Percentiles rank a stretch among this genome's conserved stretches.
These are phyloP conservation scores for Coniosporium tulheliwenetii DNA, from an alignment of 2,329 filamentous ascomycete species.

Conservation along the genomic window DNA sequence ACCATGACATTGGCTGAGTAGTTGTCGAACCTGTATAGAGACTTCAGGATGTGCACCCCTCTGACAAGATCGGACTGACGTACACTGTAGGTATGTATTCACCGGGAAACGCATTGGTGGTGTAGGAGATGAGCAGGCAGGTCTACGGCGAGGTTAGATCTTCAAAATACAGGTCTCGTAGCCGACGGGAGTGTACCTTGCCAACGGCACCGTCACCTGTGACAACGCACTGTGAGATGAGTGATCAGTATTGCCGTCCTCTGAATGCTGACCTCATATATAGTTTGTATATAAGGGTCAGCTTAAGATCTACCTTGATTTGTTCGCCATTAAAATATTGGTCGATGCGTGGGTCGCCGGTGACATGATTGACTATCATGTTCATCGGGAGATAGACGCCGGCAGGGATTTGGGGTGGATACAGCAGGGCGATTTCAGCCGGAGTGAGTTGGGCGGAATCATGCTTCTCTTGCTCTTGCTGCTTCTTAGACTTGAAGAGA, in stretches of 20 bases:
- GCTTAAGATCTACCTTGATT: slow-evolving; percentile 3
- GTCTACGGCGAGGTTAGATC: slow-evolving; percentile 44
- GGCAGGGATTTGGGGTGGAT: too few relatives aligned
- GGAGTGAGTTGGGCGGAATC: slow-evolving; percentile 1
- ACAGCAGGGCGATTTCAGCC: too few relatives aligned
- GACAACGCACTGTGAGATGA: slow-evolving; percentile 69
- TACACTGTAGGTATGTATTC: slow-evolving; percentile 99
- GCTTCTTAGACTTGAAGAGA: slow-evolving; percentile 1
- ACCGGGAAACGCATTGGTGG: slow-evolving; percentile 98
- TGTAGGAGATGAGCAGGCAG: slow-evolving; percentile 98
- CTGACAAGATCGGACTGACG: slow-evolving; percentile 4
- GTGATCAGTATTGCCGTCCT: slow-evolving; percentile 13
- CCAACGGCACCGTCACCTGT: slow-evolving; percentile 98
- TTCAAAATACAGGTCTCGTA: slow-evolving; percentile 3
- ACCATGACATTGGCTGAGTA: slow-evolving; percentile 99
- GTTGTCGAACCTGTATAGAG: slow-evolving; percentile 68
- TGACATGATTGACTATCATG: slow-evolving; percentile 1
- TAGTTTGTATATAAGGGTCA: slow-evolving; percentile 2
- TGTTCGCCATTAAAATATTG: background rate
- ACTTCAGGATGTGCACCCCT: slow-evolving; percentile 5
- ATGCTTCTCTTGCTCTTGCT: slow-evolving; percentile 1
- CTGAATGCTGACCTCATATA: background rate
- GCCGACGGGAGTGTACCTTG: slow-evolving; percentile 49
- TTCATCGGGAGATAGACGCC: background rate
- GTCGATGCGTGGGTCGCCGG: slow-evolving; percentile 6